Evolutionary conservation across 2,329 filamentous ascomycete genomes (phyloP), one percentile per base, ranked within the genome.

Genomic region (Colletotrichum ledebouriae): DNA sequence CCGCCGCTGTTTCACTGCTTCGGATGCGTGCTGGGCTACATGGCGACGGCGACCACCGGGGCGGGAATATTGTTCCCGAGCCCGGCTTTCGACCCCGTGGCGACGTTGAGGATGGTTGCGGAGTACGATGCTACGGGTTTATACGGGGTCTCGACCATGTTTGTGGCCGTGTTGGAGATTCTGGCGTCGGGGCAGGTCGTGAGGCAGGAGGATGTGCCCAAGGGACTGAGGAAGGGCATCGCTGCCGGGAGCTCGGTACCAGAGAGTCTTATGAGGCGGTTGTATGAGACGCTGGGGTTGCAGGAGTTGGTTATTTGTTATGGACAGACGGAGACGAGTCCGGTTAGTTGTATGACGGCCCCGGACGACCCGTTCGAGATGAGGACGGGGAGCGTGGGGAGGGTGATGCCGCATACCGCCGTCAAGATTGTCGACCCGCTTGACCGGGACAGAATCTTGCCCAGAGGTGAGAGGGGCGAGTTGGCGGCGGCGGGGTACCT

Each of bases 121-220:
- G 84, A 85, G 66, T 83, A 86, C 71, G 78, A 79, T 11, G 88
- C 87, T 25, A 89, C 87, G 1, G 88, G 86, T 0, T 86, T 98
- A 0, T 96, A 98, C 78, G 94, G 95, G 64, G 95, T 98, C 0
- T 89, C 93, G 4, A 98, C 95, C 60, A 99, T 98, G 96, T 95
- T 97, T 74, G 87, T 87, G n/a, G 90, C 94, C 29, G 90, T 97
- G 74, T 86, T 98, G 4, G 93, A 97, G 72, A 86, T 94, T 1
- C 85, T 98, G 7, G 84, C 89, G 70, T 72, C 69, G 15, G 78
- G 76, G 9, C 29, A 12, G 6, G 75, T 72, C 7, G 77, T 78
- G 37, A 60, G 67, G 52, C 67, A 69, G 59, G 61, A 72, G 69
- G 67, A 75, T 0, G 67, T 79, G 11, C 78, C 77, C 0, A 61